Base-by-base conservation (phyloP, 1,284 basidiomycete genomes). In the Chalciporus sp. region DNA sequence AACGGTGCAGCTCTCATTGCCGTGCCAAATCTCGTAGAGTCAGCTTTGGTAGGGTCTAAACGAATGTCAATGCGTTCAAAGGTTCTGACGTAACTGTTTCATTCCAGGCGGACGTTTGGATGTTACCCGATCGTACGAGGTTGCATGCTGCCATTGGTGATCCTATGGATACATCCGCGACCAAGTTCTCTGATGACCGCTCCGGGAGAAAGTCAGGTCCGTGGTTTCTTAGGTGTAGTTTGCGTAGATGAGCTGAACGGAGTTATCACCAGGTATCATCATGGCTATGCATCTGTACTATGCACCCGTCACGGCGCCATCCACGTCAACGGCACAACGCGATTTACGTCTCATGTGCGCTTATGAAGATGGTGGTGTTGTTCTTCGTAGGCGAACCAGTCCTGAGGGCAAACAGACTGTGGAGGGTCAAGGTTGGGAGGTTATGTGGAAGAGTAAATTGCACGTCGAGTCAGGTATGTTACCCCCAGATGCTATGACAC, bases 21-120 rank as follows among this genome's bases (percentile, higher is more conserved):
- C 0, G 72, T 96, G 10, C 94, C 94, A 0, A 94, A 95, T 66
- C 77, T 95, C 8, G 79, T 94, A 17, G 92, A 97, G 61, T 95
- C 94, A 7, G 85, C 90, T 35, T 77, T 88, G 51, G 93, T 93
- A 67, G 55, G 83, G 69, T 14, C 47, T 23, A 12, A 14, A 35
- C 33, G 1, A 33, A 33, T 43, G 12, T 3, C 17, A 23, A 12
- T 12, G 26, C 44, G 7, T 41, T 45, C 19, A 2, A 49, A 26
- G n/a, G 20, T 46, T 23, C 37, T 55, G 42, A 48, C 40, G 14
- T 45, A 9, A 55, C 2, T 7, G 6, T 37, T 37, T 37, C 9
- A 43, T 50, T 6, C 35, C 19, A 93, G 90, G 88, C 86, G 20
- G 94, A 96, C 65, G 73, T 95, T 16, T 94, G 92, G 85, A 70